Conservation (phyloP, 306 rosid genomes). For the Delonix regia region DNA sequence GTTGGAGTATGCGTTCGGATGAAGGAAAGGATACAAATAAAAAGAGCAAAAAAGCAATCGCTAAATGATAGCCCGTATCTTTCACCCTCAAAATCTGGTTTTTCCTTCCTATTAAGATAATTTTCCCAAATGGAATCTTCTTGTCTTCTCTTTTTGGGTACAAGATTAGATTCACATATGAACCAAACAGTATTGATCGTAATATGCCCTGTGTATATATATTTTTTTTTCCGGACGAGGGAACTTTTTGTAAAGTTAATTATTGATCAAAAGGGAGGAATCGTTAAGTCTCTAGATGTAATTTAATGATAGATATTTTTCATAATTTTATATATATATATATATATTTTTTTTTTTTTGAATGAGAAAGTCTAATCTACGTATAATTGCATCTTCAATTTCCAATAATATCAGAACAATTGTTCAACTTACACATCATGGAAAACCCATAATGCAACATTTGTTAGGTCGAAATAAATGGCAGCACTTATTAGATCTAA, state of each 20-base stretch:
- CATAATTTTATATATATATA: no score
- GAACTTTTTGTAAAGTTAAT: neutral
- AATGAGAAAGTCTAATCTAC: no score
- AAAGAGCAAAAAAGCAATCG: neutral
- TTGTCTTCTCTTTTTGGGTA: constrained; percentile 21
- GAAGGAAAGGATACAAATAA: constrained; percentile 20
- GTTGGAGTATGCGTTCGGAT: constrained; percentile 7
- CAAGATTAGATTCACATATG: neutral
- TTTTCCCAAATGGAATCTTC: constrained; percentile 18
- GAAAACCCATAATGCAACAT: no score
- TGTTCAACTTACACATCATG: no score
- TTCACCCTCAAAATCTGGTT: neutral
- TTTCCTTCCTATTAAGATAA: neutral
- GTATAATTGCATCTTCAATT: no score
- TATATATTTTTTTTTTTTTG: no score
- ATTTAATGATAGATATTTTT: neutral
- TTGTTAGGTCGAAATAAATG: no score
- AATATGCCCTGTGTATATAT: neutral
- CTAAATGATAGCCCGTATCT: neutral
- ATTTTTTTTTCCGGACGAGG: neutral
- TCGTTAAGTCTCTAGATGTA: neutral
- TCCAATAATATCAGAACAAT: no score
- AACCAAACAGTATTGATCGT: neutral
- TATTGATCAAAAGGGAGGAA: neutral
- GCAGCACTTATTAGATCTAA: no score